These are phyloP conservation scores for Thelonectria olida DNA, from an alignment of 2,329 filamentous ascomycete genomes.

Conservation along the genomic window DNA sequence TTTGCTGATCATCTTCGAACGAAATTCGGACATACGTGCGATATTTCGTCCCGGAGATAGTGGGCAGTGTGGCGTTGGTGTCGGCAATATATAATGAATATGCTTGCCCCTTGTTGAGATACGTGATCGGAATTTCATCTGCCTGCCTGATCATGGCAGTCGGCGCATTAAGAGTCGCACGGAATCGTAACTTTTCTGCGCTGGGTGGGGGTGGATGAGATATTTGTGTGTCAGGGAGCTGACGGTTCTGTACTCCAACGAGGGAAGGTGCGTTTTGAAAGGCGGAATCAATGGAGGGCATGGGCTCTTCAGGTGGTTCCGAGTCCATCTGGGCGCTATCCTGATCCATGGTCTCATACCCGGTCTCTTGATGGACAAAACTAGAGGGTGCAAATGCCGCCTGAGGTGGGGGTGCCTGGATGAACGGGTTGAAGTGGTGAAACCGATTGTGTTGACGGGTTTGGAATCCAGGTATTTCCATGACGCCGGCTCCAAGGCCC, in stretches of 20 bases:
- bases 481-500: conserved; percentile 57
- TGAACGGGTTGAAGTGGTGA: conserved; percentile 76
- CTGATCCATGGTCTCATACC: conserved; percentile 82
- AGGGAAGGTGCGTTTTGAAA: conserved; percentile 71
- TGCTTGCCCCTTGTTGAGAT: conserved; percentile 96
- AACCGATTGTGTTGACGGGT: conserved; percentile 67
- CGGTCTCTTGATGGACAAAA: conserved; percentile 82
- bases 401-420: conserved; percentile 65
- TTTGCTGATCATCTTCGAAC: conserved; percentile 95
- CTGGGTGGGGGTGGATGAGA: conserved; percentile 59
- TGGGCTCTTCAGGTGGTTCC: conserved; percentile 59
- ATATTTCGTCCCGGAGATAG: conserved; percentile 73
- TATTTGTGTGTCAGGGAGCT: conserved; percentile 57
- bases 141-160: conserved; percentile 94
- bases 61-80: conserved; percentile 69
- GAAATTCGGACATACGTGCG: conserved; percentile 94
- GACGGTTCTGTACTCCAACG: conserved; percentile 64
- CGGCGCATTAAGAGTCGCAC: conserved; percentile 88
- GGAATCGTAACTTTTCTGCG: conserved; percentile 84
- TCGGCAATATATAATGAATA: conserved; percentile 89
- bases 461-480: conserved; percentile 77
- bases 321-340: conserved; percentile 75
- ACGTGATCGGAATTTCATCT: conserved; percentile 95
- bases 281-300: conserved; percentile 66
- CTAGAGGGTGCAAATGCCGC: conserved; percentile 77